Evolutionary conservation across 768 basidiomycete genomes (phyloP).

Genomic region (Thelephora ganbajun): DNA sequence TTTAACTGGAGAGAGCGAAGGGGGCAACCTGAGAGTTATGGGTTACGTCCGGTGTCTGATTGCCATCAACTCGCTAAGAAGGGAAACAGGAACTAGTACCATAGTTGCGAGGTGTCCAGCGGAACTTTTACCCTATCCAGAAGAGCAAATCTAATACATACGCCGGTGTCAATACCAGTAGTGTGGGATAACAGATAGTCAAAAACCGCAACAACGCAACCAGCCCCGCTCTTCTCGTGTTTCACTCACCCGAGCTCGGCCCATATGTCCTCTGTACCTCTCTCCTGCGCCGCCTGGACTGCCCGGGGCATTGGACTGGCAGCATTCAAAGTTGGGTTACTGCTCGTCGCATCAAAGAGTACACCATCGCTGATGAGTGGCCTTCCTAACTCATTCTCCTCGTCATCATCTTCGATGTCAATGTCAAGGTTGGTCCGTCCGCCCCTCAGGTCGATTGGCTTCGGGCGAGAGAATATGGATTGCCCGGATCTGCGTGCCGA

Average conservation of each 20-base stretch:
- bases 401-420: constrained; percentile 57
- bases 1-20: background rate
- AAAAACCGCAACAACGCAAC: background rate
- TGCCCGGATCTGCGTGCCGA: constrained; percentile 54
- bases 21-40: too few species aligned
- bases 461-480: constrained; percentile 78
- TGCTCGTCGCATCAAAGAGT: constrained; percentile 46
- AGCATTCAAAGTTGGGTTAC: constrained; percentile 15
- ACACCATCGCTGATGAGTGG: constrained; percentile 48
- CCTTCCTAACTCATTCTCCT: constrained; percentile 34
- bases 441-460: constrained; percentile 70
- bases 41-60: background rate
- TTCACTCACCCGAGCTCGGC: constrained; percentile 28
- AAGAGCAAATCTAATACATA: too few species aligned
- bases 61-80: background rate
- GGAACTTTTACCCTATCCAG: too few species aligned
- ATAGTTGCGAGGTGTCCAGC: too few species aligned
- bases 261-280: constrained; percentile 62
- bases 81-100: too few species aligned
- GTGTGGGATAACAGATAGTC: background rate
- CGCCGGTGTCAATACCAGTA: background rate
- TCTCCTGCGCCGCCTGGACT: constrained; percentile 35
- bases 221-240: background rate
- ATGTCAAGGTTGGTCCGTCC: constrained; percentile 57
- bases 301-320: constrained; percentile 46